Conservation (phyloP, 2,329 filamentous ascomycete species). For the Zasmidium citrigriseum region DNA sequence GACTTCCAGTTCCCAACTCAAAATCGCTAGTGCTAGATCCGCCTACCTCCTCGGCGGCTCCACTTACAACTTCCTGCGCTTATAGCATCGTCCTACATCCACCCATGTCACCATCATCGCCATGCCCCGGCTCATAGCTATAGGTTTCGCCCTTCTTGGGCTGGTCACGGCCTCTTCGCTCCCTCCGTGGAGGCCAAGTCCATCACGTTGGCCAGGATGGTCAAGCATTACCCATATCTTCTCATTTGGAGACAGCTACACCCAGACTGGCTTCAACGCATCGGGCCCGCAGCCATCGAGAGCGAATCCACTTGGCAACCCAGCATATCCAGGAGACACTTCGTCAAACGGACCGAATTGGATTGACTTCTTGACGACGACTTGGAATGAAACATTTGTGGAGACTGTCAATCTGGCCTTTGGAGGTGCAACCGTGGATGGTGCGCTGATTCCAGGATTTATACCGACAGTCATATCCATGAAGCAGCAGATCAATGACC, state of each 20-base stretch:
- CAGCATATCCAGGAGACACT: conserved; percentile 46
- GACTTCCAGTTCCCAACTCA: too few species aligned
- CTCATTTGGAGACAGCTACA: conserved; percentile 59
- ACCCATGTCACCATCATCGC: conserved; percentile 1
- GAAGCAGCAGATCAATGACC: conserved; percentile 51
- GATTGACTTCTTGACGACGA: conserved; percentile 52
- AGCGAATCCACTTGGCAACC: conserved; percentile 63
- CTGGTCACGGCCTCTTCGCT: background rate
- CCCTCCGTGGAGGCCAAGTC: background rate
- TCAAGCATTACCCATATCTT: conserved; percentile 8
- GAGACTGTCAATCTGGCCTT: conserved; percentile 56
- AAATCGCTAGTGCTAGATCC: too few species aligned
- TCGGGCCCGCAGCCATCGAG: conserved; percentile 53
- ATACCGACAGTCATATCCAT: conserved; percentile 52
- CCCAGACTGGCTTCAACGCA: conserved; percentile 60
- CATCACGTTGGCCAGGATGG: conserved; percentile 2
- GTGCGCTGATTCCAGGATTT: conserved; percentile 54
- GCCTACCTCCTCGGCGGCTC: too few species aligned
- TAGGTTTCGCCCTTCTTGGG: background rate
- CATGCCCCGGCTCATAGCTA: background rate
- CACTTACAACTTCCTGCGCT: too few species aligned
- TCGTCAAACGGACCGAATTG: conserved; percentile 53
- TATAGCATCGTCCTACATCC: too few species aligned
- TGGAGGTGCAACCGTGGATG: conserved; percentile 46
- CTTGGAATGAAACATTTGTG: conserved; percentile 48